Evolutionary conservation across 2,329 filamentous ascomycete species (phyloP).

Genomic region (Penicillium corylophilum): DNA sequence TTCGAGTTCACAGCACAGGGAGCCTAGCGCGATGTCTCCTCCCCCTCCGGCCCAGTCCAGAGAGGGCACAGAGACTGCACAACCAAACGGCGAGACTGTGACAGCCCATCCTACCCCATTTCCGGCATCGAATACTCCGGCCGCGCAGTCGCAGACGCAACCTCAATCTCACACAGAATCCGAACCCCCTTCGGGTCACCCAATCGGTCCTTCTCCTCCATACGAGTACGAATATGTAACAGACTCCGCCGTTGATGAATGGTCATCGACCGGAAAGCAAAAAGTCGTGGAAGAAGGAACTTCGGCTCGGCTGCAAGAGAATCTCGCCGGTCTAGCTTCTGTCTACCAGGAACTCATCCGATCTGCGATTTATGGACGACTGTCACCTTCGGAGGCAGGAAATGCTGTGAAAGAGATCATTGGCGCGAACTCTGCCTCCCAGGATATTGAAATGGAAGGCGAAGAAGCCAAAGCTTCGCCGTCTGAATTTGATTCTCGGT

Average conservation of each 20-base stretch:
- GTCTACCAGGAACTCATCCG: slow-evolving; percentile 84
- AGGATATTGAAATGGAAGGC: slow-evolving; percentile 49
- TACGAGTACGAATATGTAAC: slow-evolving; percentile 78
- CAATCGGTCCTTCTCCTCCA: slow-evolving; percentile 27
- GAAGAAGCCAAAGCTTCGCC: slow-evolving; percentile 40
- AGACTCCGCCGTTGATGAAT: slow-evolving; percentile 64
- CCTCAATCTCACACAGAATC: slow-evolving; percentile 20
- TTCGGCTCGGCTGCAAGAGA: slow-evolving; percentile 65
- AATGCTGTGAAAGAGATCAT: slow-evolving; percentile 72
- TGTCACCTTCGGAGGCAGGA: slow-evolving; percentile 70
- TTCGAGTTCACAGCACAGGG: slow-evolving; percentile 25
- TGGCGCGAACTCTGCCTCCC: slow-evolving; percentile 51
- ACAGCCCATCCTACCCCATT: slow-evolving; percentile 18
- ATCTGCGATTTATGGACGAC: slow-evolving; percentile 66
- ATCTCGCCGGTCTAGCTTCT: slow-evolving; percentile 65
- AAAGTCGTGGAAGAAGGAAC: slow-evolving; percentile 65
- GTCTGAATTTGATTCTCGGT: slow-evolving; percentile 58
- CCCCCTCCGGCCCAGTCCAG: slow-evolving; percentile 28
- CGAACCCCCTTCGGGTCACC: slow-evolving; percentile 12
- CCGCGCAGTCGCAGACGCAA: slow-evolving; percentile 19
- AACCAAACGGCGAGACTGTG: slow-evolving; percentile 28
- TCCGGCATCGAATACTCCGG: slow-evolving; percentile 20
- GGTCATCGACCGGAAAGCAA: slow-evolving; percentile 66
- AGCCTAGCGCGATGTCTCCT: slow-evolving; percentile 31
- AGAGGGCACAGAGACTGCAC: slow-evolving; percentile 29